Evolutionary conservation across 2,329 filamentous ascomycete genomes (phyloP), one percentile per base, ranked within the genome.

Genomic region (Metarhizium album): DNA sequence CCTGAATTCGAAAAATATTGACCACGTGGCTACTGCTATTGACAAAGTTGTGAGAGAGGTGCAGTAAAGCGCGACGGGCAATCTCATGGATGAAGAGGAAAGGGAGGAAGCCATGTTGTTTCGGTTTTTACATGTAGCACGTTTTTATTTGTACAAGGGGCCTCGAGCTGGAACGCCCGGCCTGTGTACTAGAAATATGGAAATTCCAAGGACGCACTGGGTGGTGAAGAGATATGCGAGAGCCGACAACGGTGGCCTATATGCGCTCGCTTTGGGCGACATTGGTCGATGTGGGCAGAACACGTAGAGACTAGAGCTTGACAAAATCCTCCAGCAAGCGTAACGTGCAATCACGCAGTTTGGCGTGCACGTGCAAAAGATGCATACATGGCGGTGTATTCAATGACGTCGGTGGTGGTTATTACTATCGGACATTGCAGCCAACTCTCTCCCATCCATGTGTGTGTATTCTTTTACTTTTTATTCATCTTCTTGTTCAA

Each of bases 21-120:
- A 95, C 50, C 95, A 96, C 71, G 87, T 97, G 62, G 93, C 90
- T 46, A 83, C 86, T 68, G 89, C 91, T 1, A 80, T 97, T 13
- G 86, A 96, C 66, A 86, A 85, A 68, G 87, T 91, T 31, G 88
- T 97, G 23, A 60, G 59, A 31, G 63, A 64, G 33, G 54, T 54
- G 7, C 55, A 59, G 55, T 63, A 58, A 56, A 22, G n/a, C 7
- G 20, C 11, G n/a, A 24, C 31, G 35, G 33, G 37, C 11, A 14
- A 29, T 8, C 16, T 43, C 45, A 42, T 18, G 16, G 33, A 5
- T 23, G 16, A 24, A 16, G n/a, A n/a, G n/a, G 11, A 18, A 24
- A 33, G 4, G 20, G 42, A 4, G 18, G 18, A 42, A 49, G 37
- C 24, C 5, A 33, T 45, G 27, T 4, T 3, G 24, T 24, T 4